Evolutionary conservation across 2,329 filamentous ascomycete species (phyloP).

Genomic region (Trichophyton simii): DNA sequence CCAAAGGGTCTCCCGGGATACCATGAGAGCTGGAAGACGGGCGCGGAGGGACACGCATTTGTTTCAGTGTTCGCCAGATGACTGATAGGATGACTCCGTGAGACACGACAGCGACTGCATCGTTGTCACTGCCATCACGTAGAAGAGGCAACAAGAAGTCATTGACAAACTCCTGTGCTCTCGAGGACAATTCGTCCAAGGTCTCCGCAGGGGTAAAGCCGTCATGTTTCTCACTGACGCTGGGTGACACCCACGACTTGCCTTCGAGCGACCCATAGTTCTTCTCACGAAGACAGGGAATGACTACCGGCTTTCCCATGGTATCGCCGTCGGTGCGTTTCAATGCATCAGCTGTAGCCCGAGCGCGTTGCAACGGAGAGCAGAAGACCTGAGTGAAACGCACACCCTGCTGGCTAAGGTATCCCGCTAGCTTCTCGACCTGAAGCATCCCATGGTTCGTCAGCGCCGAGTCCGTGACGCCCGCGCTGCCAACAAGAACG

Average conservation of each 20-base stretch:
- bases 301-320: slow-evolving; percentile 10
- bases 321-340: slow-evolving; percentile 2
- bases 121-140: slow-evolving; percentile 20
- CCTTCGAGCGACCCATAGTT: slow-evolving; percentile 32
- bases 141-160: slow-evolving; percentile 49
- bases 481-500: slow-evolving; percentile 13
- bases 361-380: slow-evolving; percentile 64
- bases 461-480: background rate
- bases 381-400: slow-evolving; percentile 59
- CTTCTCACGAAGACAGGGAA: slow-evolving; percentile 26
- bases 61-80: slow-evolving; percentile 52
- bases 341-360: slow-evolving; percentile 31
- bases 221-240: slow-evolving; percentile 10
- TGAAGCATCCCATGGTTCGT: slow-evolving; percentile 24
- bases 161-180: slow-evolving; percentile 56
- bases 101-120: slow-evolving; percentile 55
- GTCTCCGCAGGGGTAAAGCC: slow-evolving; percentile 44
- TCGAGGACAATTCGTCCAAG: slow-evolving; percentile 50
- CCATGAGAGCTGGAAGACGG: slow-evolving; percentile 33
- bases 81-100: slow-evolving; percentile 70
- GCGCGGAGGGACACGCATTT: slow-evolving; percentile 39
- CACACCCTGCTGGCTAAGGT: slow-evolving; percentile 53
- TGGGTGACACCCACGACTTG: slow-evolving; percentile 11
- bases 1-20: slow-evolving; percentile 28
- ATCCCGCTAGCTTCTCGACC: slow-evolving; percentile 55